Conservation (phyloP, 495 filamentous ascomycete genomes). For the Aspergillus cavernicola region DNA sequence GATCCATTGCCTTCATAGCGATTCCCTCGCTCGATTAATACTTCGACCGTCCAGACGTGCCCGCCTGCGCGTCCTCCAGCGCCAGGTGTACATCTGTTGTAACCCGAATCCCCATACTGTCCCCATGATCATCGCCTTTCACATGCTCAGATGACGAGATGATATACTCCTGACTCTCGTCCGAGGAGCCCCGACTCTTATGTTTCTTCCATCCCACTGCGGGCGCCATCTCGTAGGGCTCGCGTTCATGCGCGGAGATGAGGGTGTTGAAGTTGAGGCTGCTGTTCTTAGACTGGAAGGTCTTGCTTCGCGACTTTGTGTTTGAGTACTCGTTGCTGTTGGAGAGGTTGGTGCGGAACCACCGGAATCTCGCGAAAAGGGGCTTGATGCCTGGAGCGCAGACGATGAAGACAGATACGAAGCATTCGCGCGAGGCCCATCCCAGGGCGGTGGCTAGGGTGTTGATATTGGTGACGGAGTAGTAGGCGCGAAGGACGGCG, state of each 20-base stretch:
- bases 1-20: no score
- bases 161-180: neutral
- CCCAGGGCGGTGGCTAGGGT: conserved; percentile 10
- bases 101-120: no score
- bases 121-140: no score
- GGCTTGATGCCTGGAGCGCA: conserved; percentile 15
- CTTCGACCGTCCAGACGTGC: no score
- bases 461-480: conserved; percentile 14
- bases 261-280: neutral
- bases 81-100: no score
- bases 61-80: no score
- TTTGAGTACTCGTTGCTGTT: neutral
- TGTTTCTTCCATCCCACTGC: neutral
- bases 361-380: conserved; percentile 4
- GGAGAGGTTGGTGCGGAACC: neutral
- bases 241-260: neutral
- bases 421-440: conserved; percentile 18
- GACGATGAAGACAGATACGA: conserved; percentile 16
- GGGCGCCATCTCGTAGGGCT: neutral
- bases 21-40: no score
- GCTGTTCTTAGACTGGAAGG: neutral
- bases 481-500: conserved; percentile 17
- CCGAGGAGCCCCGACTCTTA: neutral
- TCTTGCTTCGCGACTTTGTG: neutral
- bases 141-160: no score